Evolutionary conservation across 257 asterid genomes (phyloP).

Genomic region (Nyctanthes arbortristis): DNA sequence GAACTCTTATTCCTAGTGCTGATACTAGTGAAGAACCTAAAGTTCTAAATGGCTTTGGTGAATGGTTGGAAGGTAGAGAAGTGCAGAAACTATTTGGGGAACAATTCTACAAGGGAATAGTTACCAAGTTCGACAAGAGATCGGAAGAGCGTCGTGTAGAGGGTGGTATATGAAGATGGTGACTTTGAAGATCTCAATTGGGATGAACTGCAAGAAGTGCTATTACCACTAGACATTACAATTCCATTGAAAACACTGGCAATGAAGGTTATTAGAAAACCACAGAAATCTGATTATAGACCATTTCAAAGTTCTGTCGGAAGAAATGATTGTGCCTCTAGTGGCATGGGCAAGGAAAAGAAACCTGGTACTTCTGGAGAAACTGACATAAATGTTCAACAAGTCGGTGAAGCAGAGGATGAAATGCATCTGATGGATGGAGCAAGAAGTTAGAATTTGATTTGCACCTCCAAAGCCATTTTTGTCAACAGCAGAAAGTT

Average conservation of each 20-base stretch:
- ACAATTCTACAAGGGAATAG: slow-evolving; percentile 41
- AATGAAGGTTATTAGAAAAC: slow-evolving; percentile 41
- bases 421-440: not conserved
- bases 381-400: not conserved
- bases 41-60: slow-evolving; percentile 42
- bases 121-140: slow-evolving; percentile 46
- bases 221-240: slow-evolving; percentile 58
- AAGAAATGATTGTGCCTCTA: slow-evolving; percentile 15
- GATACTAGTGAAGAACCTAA: slow-evolving; percentile 25
- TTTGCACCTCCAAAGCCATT: not conserved
- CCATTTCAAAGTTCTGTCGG: slow-evolving; percentile 25
- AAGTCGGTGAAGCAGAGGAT: not conserved
- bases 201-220: slow-evolving; percentile 50
- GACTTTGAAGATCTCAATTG: slow-evolving; percentile 73
- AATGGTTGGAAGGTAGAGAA: slow-evolving; percentile 70
- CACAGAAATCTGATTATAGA: slow-evolving; percentile 37
- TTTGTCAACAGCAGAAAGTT: not conserved
- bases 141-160: slow-evolving; percentile 64
- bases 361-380: not conserved
- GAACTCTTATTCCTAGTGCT: slow-evolving; percentile 15
- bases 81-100: slow-evolving; percentile 50
- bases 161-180: slow-evolving; percentile 69
- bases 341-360: slow-evolving; percentile 24
- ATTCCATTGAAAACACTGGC: slow-evolving; percentile 58
- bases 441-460: too few relatives aligned